Evolutionary conservation across 495 filamentous ascomycete species (phyloP).

Genomic region (Zalerion maritima): DNA sequence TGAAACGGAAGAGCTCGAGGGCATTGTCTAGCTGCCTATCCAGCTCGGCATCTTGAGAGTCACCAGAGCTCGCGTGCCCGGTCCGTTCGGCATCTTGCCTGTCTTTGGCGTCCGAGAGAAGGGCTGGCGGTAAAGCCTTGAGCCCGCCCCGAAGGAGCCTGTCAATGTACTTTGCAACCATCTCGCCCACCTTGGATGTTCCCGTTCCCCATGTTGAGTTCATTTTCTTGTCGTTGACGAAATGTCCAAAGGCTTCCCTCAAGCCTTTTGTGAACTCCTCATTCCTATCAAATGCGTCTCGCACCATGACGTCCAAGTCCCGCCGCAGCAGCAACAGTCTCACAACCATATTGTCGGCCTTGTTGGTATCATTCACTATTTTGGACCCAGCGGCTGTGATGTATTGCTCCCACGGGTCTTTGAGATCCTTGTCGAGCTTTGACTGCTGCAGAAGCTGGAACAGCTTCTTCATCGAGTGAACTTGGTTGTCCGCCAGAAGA

Average conservation of each 20-base stretch:
- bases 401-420: slow-evolving; percentile 57
- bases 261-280: slow-evolving; percentile 59
- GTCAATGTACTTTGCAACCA: slow-evolving; percentile 97
- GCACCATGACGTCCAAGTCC: slow-evolving; percentile 58
- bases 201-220: slow-evolving; percentile 55
- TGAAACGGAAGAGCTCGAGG: slow-evolving; percentile 88
- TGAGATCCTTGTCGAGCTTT: slow-evolving; percentile 48
- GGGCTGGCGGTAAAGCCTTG: slow-evolving; percentile 53
- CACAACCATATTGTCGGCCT: slow-evolving; percentile 74
- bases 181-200: slow-evolving; percentile 89
- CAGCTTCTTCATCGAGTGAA: slow-evolving; percentile 54
- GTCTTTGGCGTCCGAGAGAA: slow-evolving; percentile 36
- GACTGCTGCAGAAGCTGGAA: slow-evolving; percentile 59
- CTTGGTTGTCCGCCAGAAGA: slow-evolving; percentile 50
- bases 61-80: slow-evolving; percentile 41
- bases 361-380: slow-evolving; percentile 67
- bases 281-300: slow-evolving; percentile 57
- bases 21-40: slow-evolving; percentile 81
- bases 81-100: slow-evolving; percentile 37
- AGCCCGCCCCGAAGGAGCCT: slow-evolving; percentile 72
- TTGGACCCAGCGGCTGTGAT: slow-evolving; percentile 58
- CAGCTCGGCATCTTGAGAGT: slow-evolving; percentile 84
- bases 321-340: slow-evolving; percentile 71
- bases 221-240: slow-evolving; percentile 77
- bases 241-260: slow-evolving; percentile 68